phyloP scores from a whole-genome alignment of 495 filamentous ascomycete species.

The Penicillium maclennaniae region DNA sequence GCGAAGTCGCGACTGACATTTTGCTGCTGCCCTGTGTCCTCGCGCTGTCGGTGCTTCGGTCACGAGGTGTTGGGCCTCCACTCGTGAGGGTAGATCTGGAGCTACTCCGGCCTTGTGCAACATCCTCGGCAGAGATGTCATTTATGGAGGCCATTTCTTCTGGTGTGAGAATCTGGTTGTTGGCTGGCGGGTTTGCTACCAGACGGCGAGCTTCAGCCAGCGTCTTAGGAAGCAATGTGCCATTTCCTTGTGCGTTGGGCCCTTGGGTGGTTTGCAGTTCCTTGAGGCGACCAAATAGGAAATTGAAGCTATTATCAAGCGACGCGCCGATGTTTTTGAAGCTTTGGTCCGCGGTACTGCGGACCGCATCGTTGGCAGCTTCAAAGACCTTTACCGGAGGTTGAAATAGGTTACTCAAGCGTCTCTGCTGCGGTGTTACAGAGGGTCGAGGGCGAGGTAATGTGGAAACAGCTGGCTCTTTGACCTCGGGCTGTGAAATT shows the following conservation, averaged over 20 bases:
- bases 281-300: constrained; percentile 83
- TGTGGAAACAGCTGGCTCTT: constrained; percentile 35
- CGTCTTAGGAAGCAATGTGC: constrained; percentile 69
- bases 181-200: constrained; percentile 62
- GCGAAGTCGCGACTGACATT: constrained; percentile 22
- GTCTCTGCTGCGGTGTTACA: constrained; percentile 52
- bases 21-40: constrained; percentile 49
- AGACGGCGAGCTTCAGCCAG: constrained; percentile 88
- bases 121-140: constrained; percentile 35
- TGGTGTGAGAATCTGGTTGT: constrained; percentile 48
- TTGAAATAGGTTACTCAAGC: constrained; percentile 79
- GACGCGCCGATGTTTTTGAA: constrained; percentile 86
- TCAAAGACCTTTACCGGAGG: constrained; percentile 74
- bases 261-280: constrained; percentile 52
- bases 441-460: constrained; percentile 40
- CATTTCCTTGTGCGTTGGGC: constrained; percentile 37
- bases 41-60: constrained; percentile 74
- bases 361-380: constrained; percentile 76
- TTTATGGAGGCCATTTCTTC: constrained; percentile 45
- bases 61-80: constrained; percentile 58
- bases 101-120: constrained; percentile 27
- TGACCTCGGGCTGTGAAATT: constrained; percentile 30
- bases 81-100: constrained; percentile 52
- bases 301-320: constrained; percentile 87
- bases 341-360: constrained; percentile 82